Evolutionary conservation across 83 land plant genomes (phyloP).

Genomic region (Diphasiastrum complanatum): DNA sequence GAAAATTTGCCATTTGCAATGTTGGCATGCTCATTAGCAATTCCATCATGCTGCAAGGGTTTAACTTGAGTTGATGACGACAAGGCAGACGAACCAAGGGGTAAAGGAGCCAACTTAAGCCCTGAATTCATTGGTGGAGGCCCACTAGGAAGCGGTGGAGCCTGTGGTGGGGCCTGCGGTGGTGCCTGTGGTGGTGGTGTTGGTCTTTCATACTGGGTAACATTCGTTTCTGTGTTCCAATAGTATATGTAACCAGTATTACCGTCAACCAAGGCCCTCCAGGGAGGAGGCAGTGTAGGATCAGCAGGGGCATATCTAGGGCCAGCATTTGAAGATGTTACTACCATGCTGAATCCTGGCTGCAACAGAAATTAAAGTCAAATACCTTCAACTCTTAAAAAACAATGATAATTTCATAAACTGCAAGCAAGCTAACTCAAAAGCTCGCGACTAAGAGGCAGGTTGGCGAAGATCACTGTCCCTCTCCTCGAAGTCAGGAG

Average conservation of each 20-base stretch:
- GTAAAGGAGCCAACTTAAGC: conserved; percentile 35
- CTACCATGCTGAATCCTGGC: no score
- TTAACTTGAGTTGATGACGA: no score
- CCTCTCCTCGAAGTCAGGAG: no score
- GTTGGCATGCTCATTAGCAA: background rate
- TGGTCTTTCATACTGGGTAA: conserved; percentile 79
- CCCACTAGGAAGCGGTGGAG: conserved; percentile 22
- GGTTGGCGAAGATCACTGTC: no score
- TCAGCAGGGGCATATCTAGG: conserved; percentile 68
- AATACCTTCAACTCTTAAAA: no score
- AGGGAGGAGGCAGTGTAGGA: conserved; percentile 72
- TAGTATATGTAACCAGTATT: conserved; percentile 51
- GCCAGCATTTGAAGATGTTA: no score
- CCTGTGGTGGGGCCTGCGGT: conserved; percentile 34
- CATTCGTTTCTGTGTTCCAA: conserved; percentile 81
- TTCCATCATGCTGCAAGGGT: no score
- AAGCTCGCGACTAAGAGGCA: no score
- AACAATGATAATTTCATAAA: no score
- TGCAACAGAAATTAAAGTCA: no score
- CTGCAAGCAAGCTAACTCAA: no score
- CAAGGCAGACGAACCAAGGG: no score
- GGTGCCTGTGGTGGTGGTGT: conserved; percentile 20
- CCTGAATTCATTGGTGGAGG: conserved; percentile 42
- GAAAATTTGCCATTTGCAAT: background rate
- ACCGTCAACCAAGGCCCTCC: conserved; percentile 64